Conservation (phyloP, 1,284 basidiomycete species). For the Entoloma clypeatum region DNA sequence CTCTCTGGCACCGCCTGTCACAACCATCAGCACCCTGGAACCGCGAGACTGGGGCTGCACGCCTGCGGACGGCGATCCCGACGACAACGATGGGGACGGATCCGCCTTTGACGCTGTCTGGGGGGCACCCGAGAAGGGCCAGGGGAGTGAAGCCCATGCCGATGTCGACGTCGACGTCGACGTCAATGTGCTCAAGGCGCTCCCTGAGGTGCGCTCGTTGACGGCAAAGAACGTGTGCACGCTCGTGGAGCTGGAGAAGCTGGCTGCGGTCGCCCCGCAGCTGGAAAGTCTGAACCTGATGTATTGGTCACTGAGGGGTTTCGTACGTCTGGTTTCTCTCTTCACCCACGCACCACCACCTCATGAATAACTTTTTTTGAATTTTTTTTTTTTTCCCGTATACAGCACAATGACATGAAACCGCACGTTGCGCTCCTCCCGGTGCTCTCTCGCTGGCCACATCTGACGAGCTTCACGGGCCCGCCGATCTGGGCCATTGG, state of each 20-base stretch:
- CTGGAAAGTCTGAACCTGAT: conserved; percentile 10
- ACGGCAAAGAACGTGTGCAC: conserved; percentile 5
- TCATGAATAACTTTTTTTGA: too few relatives aligned
- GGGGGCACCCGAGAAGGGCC: conserved; percentile 3
- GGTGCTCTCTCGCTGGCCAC: too few relatives aligned
- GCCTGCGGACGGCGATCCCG: conserved; percentile 6
- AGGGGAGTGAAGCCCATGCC: background rate
- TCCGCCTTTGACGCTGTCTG: conserved; percentile 13
- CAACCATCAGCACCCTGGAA: conserved; percentile 9
- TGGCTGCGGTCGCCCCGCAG: conserved; percentile 9
- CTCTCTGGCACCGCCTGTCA: conserved; percentile 7
- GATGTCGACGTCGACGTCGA: background rate
- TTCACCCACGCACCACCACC: conserved; percentile 10
- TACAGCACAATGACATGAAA: too few relatives aligned
- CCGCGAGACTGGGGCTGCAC: conserved; percentile 18
- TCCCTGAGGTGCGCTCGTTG: conserved; percentile 10
- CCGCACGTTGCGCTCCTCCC: too few relatives aligned
- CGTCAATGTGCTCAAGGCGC: background rate
- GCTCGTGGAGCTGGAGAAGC: conserved; percentile 10
- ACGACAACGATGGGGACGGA: conserved; percentile 5
- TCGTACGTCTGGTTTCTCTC: conserved; percentile 10
- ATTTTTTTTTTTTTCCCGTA: too few relatives aligned
- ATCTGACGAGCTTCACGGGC: conserved; percentile 9
- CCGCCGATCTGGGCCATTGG: conserved; percentile 5
- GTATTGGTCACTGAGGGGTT: background rate